Evolutionary conservation across 306 rosid species (phyloP).

Genomic region (Castanopsis chinensis): DNA sequence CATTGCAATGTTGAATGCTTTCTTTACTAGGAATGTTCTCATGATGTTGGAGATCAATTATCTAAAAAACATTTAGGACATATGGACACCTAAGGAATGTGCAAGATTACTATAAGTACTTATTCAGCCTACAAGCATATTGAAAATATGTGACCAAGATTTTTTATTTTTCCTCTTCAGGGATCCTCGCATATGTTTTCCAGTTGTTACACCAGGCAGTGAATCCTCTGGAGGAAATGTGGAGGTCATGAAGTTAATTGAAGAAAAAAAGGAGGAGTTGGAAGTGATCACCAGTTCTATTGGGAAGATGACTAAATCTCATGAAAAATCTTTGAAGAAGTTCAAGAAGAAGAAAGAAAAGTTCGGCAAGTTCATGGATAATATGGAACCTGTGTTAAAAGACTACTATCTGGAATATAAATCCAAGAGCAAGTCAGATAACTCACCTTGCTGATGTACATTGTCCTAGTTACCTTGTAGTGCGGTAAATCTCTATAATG

Average conservation of each 20-base stretch:
- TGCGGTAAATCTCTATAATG: neutral
- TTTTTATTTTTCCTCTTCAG: conserved; percentile 27
- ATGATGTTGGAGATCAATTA: neutral
- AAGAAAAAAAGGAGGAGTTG: conserved; percentile 15
- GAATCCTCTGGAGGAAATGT: neutral
- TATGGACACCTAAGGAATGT: neutral
- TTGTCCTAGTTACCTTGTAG: neutral
- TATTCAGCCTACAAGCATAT: neutral
- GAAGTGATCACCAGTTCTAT: neutral
- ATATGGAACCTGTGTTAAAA: neutral
- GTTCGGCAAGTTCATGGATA: neutral
- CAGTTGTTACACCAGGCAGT: conserved; percentile 9
- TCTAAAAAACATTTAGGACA: neutral
- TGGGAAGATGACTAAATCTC: rapidly evolving
- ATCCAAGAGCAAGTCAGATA: neutral
- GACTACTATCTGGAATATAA: neutral
- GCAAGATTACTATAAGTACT: neutral
- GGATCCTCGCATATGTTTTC: conserved; percentile 44
- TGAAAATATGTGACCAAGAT: neutral
- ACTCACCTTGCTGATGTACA: neutral
- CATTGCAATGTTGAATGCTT: neutral
- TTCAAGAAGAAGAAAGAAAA: neutral
- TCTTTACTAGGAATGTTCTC: neutral
- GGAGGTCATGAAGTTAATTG: conserved; percentile 13
- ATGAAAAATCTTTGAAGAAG: neutral